A percentile compares a stretch with the other conserved stretches of the same genome.
phyloP scores from a whole-genome alignment of 345 rosid species.

The Stellera chamaejasme region DNA sequence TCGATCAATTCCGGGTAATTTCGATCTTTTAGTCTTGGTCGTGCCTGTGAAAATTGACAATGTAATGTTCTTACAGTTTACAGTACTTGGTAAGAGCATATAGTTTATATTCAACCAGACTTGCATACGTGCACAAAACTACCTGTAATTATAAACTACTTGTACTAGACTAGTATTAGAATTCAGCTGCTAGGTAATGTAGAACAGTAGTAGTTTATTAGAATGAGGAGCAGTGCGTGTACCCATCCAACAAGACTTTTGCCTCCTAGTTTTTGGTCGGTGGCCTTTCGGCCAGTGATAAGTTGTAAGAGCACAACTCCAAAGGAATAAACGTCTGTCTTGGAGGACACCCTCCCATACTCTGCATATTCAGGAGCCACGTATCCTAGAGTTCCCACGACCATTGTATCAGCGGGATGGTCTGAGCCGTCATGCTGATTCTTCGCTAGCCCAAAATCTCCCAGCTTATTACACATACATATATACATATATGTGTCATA shows the following conservation, averaged over 20 bases:
- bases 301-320: conserved; percentile 60
- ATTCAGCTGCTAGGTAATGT: no score
- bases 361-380: conserved; percentile 71
- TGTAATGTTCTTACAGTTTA: no score
- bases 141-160: no score
- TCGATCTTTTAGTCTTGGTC: conserved; percentile 48
- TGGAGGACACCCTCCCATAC: conserved; percentile 48
- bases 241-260: conserved; percentile 74
- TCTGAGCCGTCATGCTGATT: conserved; percentile 34
- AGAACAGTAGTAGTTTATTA: no score
- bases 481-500: background rate
- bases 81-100: no score
- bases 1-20: conserved; percentile 57
- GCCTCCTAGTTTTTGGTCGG: conserved; percentile 49
- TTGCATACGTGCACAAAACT: no score
- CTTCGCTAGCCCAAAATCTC: conserved; percentile 67
- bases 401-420: conserved; percentile 39
- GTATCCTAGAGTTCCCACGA: conserved; percentile 53
- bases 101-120: no score
- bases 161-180: background rate
- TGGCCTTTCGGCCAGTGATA: conserved; percentile 52
- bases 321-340: conserved; percentile 62
- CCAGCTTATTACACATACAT: conserved; percentile 25
- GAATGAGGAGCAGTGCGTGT: background rate
- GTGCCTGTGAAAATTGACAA: conserved; percentile 32